These are phyloP conservation scores for Omphalea diandra DNA, from an alignment of 441 rosid species.

Conservation along the genomic window DNA sequence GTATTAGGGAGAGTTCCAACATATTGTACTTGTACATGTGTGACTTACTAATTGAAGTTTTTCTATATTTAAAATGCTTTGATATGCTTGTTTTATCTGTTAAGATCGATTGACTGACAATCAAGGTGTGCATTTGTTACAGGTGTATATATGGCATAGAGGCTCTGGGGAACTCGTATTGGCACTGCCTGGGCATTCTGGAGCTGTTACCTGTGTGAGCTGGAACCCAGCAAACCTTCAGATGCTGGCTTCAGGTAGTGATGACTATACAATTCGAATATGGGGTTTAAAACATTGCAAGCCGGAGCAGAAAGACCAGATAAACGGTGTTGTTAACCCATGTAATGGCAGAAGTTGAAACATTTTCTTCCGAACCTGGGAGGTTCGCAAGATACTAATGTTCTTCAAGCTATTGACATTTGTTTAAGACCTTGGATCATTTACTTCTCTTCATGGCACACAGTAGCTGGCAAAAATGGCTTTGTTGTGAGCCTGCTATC, in stretches of 20 bases:
- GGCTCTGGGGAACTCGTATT: slow-evolving; percentile 40
- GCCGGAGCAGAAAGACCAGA: slow-evolving; percentile 28
- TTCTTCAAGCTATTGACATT: slow-evolving; percentile 21
- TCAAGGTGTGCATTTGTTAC: slow-evolving; percentile 17
- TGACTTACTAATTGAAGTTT: too few relatives aligned
- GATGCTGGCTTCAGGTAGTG: slow-evolving; percentile 65
- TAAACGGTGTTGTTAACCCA: slow-evolving; percentile 31
- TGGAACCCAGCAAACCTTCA: slow-evolving; percentile 56
- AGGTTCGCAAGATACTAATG: slow-evolving; percentile 12
- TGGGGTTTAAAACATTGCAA: slow-evolving; percentile 49
- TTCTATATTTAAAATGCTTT: background rate
- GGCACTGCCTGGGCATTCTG: slow-evolving; percentile 57
- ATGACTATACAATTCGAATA: slow-evolving; percentile 53
- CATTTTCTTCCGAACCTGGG: background rate
- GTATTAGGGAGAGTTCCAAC: too few relatives aligned
- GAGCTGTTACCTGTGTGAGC: slow-evolving; percentile 61
- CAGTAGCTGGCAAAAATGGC: slow-evolving; percentile 16
- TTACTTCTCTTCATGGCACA: slow-evolving; percentile 16
- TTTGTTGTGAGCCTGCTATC: slow-evolving; percentile 13
- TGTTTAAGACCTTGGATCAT: slow-evolving; percentile 11
- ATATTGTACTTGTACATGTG: too few relatives aligned
- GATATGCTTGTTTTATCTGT: background rate
- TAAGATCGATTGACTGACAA: background rate
- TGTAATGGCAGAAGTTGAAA: slow-evolving; percentile 26
- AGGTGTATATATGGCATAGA: slow-evolving; percentile 63